Conservation (phyloP, 2,329 filamentous ascomycete species). For the Aspergillus fumigatus region DNA sequence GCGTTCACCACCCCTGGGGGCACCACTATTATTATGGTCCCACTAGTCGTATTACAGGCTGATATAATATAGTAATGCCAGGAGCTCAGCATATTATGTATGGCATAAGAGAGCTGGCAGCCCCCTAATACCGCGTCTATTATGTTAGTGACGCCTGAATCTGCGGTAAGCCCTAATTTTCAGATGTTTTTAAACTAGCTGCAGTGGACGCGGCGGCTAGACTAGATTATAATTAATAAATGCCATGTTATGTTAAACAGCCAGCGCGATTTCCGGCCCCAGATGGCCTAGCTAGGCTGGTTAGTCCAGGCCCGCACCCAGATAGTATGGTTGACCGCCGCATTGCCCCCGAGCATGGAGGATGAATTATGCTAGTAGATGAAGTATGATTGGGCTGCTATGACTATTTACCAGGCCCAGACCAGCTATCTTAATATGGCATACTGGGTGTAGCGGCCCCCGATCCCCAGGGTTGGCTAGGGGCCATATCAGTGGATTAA, state of each 20-base stretch:
- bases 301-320: neutral
- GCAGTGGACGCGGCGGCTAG: neutral
- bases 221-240: constrained; percentile 8
- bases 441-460: constrained; percentile 4
- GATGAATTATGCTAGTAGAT: neutral
- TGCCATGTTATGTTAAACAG: constrained; percentile 8
- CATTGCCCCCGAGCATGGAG: constrained; percentile 6
- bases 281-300: neutral
- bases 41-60: neutral
- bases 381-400: neutral
- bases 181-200: constrained; percentile 1
- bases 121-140: constrained; percentile 5
- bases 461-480: neutral
- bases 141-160: constrained; percentile 8
- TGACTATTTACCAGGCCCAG: neutral
- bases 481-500: neutral
- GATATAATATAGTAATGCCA: neutral
- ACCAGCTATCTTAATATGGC: neutral
- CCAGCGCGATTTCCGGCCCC: constrained; percentile 1
- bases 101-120: constrained; percentile 5
- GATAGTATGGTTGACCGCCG: constrained; percentile 11
- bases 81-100: neutral
- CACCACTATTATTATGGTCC: neutral
- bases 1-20: neutral
- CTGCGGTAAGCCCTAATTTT: neutral